Base-by-base conservation (phyloP, 441 rosid species). In the Dalechampia spathulata region DNA sequence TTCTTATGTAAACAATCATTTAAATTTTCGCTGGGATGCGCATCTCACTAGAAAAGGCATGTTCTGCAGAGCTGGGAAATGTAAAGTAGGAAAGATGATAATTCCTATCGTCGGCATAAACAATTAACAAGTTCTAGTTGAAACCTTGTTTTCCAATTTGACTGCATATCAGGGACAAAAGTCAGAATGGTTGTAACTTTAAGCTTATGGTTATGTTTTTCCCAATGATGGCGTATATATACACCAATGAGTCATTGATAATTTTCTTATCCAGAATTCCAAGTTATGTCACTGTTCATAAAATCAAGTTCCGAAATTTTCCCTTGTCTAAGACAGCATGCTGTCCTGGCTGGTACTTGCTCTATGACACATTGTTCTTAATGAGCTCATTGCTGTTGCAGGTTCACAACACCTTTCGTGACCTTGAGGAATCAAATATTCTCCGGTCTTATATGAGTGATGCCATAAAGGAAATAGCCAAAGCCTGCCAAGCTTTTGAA, bases 401-500 rank as follows among this genome's bases (percentile, higher is more conserved):
- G 99, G 97, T 93, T 60, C 81, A 78, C 49, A 78, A 68, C 66
- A 76, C 99, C 52, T 93, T 89, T 67, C 75, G 72, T 61, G 95
- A 83, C 65, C 85, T 89, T 72, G 89, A 83, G 42, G 96, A 93
- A 63, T 79, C 96, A 55, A 79, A 80, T 70, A 79, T 86, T 75
- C 93, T 87, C 40, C 78, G 42, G 38, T 73, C 93, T 5, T 80
- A 76, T 66, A 87, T 87, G 99, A 83, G 86, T 66, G 90, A 85
- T 69, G 83, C 92, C 65, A 79, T 83, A 57, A 76, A 72, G 55
- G 93, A 89, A 76, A 72, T 89, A 77, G 87, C 95, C 66, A 85
- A 78, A 82, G 96, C 96, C 64, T 82, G 89, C 75, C 82, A 78
- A 74, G 85, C 86, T 74, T 85, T 93, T 79, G 93, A 89, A 78